phyloP scores from a whole-genome alignment of 192 early-diverging fungal species.

The Gryganskiella cystojenkinii region DNA sequence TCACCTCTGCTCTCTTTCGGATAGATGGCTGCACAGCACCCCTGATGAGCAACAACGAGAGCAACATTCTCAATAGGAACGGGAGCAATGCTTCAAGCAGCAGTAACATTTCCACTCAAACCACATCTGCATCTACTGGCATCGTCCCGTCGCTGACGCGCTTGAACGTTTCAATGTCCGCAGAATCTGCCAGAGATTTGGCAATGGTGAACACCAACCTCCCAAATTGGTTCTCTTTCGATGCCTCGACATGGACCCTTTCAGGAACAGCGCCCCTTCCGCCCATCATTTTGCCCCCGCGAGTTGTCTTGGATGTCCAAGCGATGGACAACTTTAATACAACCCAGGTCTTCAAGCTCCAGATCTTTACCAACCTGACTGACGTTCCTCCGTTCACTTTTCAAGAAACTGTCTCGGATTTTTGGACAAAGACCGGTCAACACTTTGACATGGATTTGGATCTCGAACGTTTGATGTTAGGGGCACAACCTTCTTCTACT shows the following conservation, averaged over 20 bases:
- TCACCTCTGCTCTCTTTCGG: conserved; percentile 7
- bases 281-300: background rate
- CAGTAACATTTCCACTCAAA: background rate
- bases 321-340: conserved; percentile 2
- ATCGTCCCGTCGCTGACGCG: background rate
- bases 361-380: no score
- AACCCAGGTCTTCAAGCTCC: background rate
- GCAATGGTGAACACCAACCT: background rate
- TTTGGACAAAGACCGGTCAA: no score
- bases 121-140: no score
- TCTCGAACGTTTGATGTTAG: no score
- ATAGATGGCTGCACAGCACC: conserved; percentile 7
- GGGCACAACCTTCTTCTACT: no score
- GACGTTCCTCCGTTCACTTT: no score
- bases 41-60: no score
- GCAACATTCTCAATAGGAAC: no score
- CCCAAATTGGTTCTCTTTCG: conserved; percentile 13
- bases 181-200: background rate
- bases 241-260: background rate
- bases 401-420: no score
- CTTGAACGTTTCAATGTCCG: background rate
- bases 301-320: conserved; percentile 1
- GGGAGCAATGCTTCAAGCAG: background rate
- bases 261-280: background rate
- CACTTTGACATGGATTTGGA: no score